Evolutionary conservation across 1,284 basidiomycete species (phyloP), one percentile per base, ranked within the genome.

Genomic region (Austroboletus novae-zelandiae): DNA sequence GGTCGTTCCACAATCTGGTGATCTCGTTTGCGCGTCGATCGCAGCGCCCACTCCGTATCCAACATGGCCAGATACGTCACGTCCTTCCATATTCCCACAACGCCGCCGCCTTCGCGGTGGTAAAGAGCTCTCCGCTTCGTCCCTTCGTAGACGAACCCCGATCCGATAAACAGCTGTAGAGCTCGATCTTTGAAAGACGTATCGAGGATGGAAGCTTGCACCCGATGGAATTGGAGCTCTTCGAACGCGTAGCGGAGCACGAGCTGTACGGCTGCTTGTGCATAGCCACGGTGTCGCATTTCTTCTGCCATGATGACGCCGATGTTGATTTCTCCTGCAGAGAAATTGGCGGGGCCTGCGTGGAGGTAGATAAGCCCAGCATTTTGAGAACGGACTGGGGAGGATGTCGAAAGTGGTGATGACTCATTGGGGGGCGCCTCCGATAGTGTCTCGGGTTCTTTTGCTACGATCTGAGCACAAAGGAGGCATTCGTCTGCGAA

Each of bases 61-160:
- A 87, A 65, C 54, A 86, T 71, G 9, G 74, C 81, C 49, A 84
- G 67, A 54, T 78, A 78, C 2, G 77, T 79, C 18, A 80, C 76
- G 57, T 86, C 81, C 53, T 75, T 78, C 79, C 80, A 86, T 2
- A 52, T 23, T 7, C 57, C 56, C 1, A 45, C 55, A 18, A 57
- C 37, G 14, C 66, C 67, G 49, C 77, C 74, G 2, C 61, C 56
- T 15, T 71, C 70, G 44, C 71, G 59, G 17, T 69, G 71, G 57
- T 74, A 74, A 47, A 80, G 76, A 0, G 77, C 72, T 39, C 76
- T 73, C 25, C 83, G 75, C 40, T 75, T 75, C 13, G 73, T 77
- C 42, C 84, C 84, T 66, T 87, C 84, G 52, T 81, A 75, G 9
- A 62, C 62, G 60, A 87, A 85, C 8, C 78, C 77, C 67, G 70